Percentiles rank a stretch among this genome's conserved stretches.
phyloP scores from a whole-genome alignment of 805 yeast genomes.

The Candida vaughaniae region DNA sequence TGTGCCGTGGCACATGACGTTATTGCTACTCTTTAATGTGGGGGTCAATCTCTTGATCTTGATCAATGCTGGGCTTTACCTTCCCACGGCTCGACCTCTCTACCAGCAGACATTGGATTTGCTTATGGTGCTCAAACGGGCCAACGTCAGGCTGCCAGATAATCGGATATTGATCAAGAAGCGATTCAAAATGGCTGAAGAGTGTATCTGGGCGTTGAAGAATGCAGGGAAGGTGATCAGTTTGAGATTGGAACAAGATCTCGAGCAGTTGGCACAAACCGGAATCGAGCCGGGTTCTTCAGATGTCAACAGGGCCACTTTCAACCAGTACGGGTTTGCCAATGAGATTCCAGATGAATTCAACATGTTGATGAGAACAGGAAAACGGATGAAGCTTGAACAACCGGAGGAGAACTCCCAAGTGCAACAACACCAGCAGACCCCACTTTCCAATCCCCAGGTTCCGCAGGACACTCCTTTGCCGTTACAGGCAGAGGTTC shows the following conservation, averaged over 20 bases:
- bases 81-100: conserved; percentile 22
- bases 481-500: not conserved
- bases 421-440: not conserved
- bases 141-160: conserved; percentile 30
- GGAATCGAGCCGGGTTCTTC: conserved; percentile 57
- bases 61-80: conserved; percentile 41
- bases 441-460: not conserved
- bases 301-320: conserved; percentile 48
- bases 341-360: conserved; percentile 9
- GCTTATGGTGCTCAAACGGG: conserved; percentile 20
- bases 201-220: conserved; percentile 62
- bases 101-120: conserved; percentile 25
- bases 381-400: conserved; percentile 5
- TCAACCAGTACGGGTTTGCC: conserved; percentile 45
- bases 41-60: conserved; percentile 43
- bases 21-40: conserved; percentile 44
- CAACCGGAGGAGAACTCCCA: not conserved
- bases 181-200: conserved; percentile 53
- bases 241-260: conserved; percentile 44
- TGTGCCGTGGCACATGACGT: conserved; percentile 54
- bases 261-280: conserved; percentile 31
- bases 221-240: conserved; percentile 52
- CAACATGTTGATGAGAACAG: conserved; percentile 11
- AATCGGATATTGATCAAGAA: conserved; percentile 29
- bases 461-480: not conserved